Conservation (phyloP, 352 stramenopile species). For the Chrysophaeum taylorii region DNA sequence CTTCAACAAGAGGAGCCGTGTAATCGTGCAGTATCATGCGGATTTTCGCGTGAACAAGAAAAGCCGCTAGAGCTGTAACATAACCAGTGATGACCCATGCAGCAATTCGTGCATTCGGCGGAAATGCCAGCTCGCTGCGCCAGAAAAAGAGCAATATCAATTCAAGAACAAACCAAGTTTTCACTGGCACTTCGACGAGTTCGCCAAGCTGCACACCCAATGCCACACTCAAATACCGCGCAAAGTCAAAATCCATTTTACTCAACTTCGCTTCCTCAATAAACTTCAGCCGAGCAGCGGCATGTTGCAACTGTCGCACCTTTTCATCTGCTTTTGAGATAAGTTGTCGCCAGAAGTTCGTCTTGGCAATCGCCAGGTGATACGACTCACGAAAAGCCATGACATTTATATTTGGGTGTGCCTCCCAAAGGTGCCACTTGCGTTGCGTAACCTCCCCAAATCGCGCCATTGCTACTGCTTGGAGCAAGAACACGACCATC, state of each 20-base stretch:
- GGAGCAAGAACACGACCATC: conserved; percentile 5
- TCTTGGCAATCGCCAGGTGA: neutral
- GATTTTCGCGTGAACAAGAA: neutral
- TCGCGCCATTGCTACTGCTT: neutral
- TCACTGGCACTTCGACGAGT: conserved; percentile 3
- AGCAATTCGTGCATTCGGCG: neutral
- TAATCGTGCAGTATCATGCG: neutral
- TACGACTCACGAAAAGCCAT: too few relatives aligned
- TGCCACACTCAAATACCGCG: neutral
- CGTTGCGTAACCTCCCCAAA: neutral
- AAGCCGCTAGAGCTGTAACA: too few relatives aligned
- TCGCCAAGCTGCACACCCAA: neutral
- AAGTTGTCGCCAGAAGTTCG: neutral
- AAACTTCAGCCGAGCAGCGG: neutral
- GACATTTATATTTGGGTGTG: neutral
- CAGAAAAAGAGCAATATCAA: neutral
- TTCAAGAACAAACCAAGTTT: neutral
- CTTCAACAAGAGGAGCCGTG: neutral
- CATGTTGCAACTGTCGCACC: neutral
- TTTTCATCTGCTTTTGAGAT: neutral
- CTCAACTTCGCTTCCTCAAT: neutral
- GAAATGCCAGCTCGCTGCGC: neutral
- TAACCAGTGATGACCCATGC: neutral
- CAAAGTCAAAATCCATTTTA: neutral
- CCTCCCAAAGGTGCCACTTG: neutral